Base-by-base conservation (phyloP, 352 stramenopile genomes). In the Globisporangium viniferum region DNA sequence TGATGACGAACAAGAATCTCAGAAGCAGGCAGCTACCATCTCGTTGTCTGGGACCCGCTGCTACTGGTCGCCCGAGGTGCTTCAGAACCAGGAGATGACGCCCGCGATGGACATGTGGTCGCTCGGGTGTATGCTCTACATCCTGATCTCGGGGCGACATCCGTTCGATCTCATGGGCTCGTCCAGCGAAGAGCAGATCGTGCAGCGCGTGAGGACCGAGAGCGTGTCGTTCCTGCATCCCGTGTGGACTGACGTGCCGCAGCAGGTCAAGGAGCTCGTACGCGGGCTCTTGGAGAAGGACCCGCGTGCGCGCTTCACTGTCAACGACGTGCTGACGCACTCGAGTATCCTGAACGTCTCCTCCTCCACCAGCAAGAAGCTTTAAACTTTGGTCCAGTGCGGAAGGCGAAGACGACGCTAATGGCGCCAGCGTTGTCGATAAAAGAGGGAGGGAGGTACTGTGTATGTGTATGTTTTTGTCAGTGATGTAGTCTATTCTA, bases 51-150 rank as follows among this genome's bases (percentile, higher is more conserved):
- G 90, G 5, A 97, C 90, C 18, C 86, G 81, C 2, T 92, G 82
- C 64, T 97, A 97, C 71, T 96, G 86, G 86, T 80, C 89, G 29
- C 89, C 90, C 0, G 90, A 97, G 36, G 84, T 89, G 64, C 72
- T 97, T 10, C 44, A 73, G 31, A 61, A 59, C 10, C 74, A 84
- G 39, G 73, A 81, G 53, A 88, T 90, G 58, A 88, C 81, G 9
- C 61, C 88, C 2, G 86, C 84, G 5, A 93, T 96, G 84, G 90
- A 97, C 66, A 92, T 95, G 78, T 97, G 90, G 90, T 83, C 89
- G 5, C 78, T 97, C 5, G 90, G 90, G 2, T 96, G 89, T 71
- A 86, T 96, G 53, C 69, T 97, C 53, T 96, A 92, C 72, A 96
- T 97, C 64, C 81, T 97, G 68, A 80, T 97, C 62, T 81, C 79